These are phyloP conservation scores for Emericellopsis atlantica DNA, from an alignment of 2,329 filamentous ascomycete genomes.

Conservation along the genomic window DNA sequence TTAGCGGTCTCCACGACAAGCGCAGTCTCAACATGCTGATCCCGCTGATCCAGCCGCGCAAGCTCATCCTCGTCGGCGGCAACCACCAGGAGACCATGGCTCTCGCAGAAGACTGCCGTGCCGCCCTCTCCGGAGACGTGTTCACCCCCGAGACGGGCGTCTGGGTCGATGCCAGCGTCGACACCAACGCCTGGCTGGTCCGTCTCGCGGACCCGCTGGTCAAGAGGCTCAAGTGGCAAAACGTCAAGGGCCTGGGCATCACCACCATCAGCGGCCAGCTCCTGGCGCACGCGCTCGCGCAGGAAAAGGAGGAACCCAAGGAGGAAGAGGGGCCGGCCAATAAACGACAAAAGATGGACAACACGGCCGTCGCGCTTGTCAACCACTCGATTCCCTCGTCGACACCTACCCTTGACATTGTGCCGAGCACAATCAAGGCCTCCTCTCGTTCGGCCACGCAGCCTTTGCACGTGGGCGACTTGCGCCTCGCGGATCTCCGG, in stretches of 20 bases:
- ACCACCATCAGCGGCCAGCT: conserved; percentile 77
- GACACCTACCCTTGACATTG: conserved; percentile 38
- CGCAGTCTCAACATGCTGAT: conserved; percentile 90
- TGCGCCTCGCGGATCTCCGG: conserved; percentile 77
- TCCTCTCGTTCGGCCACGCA: conserved; percentile 67
- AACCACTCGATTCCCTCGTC: conserved; percentile 4
- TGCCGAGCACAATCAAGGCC: conserved; percentile 50
- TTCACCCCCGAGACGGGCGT: conserved; percentile 69
- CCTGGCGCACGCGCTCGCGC: conserved; percentile 23
- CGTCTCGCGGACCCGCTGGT: conserved; percentile 78
- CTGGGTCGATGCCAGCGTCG: conserved; percentile 79
- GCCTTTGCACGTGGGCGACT: conserved; percentile 86
- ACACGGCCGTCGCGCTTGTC: conserved; percentile 2
- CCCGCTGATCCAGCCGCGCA: conserved; percentile 84
- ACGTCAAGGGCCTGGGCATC: conserved; percentile 76
- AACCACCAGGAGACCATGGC: conserved; percentile 63
- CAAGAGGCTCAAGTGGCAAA: conserved; percentile 87
- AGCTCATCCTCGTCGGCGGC: conserved; percentile 85
- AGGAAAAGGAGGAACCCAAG: conserved; percentile 8
- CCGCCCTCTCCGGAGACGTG: conserved; percentile 55
- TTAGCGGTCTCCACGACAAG: conserved; percentile 84
- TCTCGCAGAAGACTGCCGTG: conserved; percentile 69
- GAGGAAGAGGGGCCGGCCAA: conserved; percentile 3
- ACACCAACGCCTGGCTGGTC: conserved; percentile 95
- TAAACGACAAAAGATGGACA: conserved; percentile 30